Conservation (phyloP, 768 basidiomycete species). For the Lactifluus volemus region DNA sequence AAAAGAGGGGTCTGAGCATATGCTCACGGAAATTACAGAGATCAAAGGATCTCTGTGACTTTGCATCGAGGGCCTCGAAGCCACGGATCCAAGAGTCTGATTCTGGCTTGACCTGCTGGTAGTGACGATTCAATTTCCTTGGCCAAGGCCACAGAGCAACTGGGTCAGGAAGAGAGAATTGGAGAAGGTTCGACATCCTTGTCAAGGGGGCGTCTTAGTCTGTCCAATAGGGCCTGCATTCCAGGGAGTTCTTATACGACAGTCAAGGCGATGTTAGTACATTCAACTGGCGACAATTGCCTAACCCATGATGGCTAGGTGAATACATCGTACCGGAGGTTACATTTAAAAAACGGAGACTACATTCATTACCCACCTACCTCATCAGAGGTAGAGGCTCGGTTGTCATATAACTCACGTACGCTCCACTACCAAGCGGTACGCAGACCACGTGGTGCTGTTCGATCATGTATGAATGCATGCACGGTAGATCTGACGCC, state of each 20-base stretch:
- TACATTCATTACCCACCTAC: too few species aligned
- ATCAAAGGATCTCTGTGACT: slow-evolving; percentile 34
- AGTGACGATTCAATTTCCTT: slow-evolving; percentile 33
- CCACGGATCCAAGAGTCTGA: slow-evolving; percentile 32
- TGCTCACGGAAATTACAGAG: slow-evolving; percentile 34
- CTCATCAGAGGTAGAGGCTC: too few species aligned
- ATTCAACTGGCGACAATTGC: too few species aligned
- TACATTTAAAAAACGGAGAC: too few species aligned
- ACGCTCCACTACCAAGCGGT: too few species aligned
- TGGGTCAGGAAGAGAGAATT: slow-evolving; percentile 31
- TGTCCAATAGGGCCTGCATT: neutral
- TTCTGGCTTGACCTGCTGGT: slow-evolving; percentile 27
- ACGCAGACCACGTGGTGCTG: too few species aligned
- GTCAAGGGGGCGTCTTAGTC: neutral
- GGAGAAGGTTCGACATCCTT: neutral
- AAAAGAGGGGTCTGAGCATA: neutral
- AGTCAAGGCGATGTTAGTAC: neutral
- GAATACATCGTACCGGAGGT: neutral
- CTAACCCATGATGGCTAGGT: neutral
- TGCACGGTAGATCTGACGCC: neutral
- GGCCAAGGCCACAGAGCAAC: slow-evolving; percentile 38
- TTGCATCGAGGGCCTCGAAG: slow-evolving; percentile 30
- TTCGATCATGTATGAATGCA: neutral
- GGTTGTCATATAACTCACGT: too few species aligned
- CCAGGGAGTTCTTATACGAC: neutral